phyloP scores from a whole-genome alignment of 768 basidiomycete genomes.

The Amylocystis lapponica region DNA sequence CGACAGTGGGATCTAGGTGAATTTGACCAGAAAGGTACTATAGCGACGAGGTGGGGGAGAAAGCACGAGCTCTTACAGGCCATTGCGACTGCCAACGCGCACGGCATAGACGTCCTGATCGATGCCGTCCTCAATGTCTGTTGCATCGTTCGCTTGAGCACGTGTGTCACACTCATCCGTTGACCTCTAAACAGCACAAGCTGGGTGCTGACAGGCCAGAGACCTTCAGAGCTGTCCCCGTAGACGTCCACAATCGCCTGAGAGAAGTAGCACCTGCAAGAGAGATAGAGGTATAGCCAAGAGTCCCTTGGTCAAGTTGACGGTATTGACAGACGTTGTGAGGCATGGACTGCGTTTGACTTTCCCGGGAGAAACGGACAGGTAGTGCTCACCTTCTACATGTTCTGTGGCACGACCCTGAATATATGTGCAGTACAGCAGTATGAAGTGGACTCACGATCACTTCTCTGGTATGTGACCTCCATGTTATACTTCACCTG shows the following conservation, averaged over 20 bases:
- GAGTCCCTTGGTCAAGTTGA: no score
- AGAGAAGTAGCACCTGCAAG: constrained; percentile 50
- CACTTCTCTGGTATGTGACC: constrained; percentile 64
- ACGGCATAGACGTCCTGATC: constrained; percentile 71
- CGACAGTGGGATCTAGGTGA: constrained; percentile 83
- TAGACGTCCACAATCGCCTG: constrained; percentile 62
- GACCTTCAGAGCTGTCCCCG: constrained; percentile 61
- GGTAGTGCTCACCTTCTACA: constrained; percentile 33
- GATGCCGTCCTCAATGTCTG: constrained; percentile 87
- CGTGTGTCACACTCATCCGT: neutral
- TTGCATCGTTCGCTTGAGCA: neutral
- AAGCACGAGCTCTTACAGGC: constrained; percentile 72
- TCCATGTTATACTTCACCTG: no score
- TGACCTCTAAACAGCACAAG: constrained; percentile 52
- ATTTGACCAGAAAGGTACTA: constrained; percentile 68
- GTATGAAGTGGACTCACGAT: constrained; percentile 64
- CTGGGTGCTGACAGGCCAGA: constrained; percentile 79
- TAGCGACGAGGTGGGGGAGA: constrained; percentile 82
- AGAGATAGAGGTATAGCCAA: constrained; percentile 68
- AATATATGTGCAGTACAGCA: constrained; percentile 51
- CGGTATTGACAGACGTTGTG: no score
- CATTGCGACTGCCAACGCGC: constrained; percentile 57
- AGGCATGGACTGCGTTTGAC: constrained; percentile 87
- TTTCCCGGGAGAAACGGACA: constrained; percentile 73
- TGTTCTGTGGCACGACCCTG: neutral